Evolutionary conservation across 805 yeast genomes (phyloP).

Genomic region (Brettanomyces anomalus): DNA sequence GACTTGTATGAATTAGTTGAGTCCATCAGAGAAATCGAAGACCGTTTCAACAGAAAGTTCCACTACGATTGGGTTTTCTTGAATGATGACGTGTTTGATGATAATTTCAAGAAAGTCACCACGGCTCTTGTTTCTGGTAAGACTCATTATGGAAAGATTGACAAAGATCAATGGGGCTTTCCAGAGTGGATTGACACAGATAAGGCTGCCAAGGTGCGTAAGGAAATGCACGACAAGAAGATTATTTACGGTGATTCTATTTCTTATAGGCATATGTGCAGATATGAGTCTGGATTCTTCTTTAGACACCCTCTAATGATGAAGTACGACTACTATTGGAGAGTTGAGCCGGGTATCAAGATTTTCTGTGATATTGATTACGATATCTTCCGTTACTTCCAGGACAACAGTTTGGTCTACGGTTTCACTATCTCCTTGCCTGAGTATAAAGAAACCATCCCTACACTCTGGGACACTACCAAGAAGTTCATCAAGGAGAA

Average conservation of each 20-base stretch:
- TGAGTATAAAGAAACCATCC: slow-evolving; percentile 64
- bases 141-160: slow-evolving; percentile 71
- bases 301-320: slow-evolving; percentile 65
- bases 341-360: slow-evolving; percentile 83
- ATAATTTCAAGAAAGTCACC: slow-evolving; percentile 68
- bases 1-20: slow-evolving; percentile 54
- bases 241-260: slow-evolving; percentile 59
- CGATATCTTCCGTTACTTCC: slow-evolving; percentile 77
- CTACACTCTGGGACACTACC: slow-evolving; percentile 70
- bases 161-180: slow-evolving; percentile 80
- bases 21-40: slow-evolving; percentile 75
- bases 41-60: slow-evolving; percentile 73
- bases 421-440: slow-evolving; percentile 74
- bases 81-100: slow-evolving; percentile 78
- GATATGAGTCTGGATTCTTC: slow-evolving; percentile 86
- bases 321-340: slow-evolving; percentile 88
- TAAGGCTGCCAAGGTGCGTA: slow-evolving; percentile 50
- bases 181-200: slow-evolving; percentile 76
- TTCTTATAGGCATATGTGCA: slow-evolving; percentile 85
- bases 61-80: slow-evolving; percentile 94
- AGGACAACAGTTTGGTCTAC: slow-evolving; percentile 63
- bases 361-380: slow-evolving; percentile 76
- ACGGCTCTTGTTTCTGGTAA: slow-evolving; percentile 64
- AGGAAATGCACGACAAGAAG: slow-evolving; percentile 38
- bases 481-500: slow-evolving; percentile 46